These are phyloP conservation scores for Arabis hirsuta DNA, from an alignment of 345 rosid species.

Conservation along the genomic window DNA sequence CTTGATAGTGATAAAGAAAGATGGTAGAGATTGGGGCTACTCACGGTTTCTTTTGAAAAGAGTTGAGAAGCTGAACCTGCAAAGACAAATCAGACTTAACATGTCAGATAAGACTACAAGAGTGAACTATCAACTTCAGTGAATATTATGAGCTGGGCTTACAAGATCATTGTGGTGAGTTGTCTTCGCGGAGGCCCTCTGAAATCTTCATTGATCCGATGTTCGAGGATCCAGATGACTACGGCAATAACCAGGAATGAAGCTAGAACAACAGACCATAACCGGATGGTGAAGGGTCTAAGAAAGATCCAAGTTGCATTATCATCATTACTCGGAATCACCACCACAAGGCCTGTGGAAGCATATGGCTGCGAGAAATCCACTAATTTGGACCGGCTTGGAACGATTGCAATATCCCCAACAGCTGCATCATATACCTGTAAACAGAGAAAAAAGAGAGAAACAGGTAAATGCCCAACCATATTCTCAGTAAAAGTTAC, in stretches of 20 bases:
- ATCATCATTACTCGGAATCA: constrained; percentile 54
- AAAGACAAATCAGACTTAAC: constrained; percentile 18
- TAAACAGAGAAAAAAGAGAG: constrained; percentile 26
- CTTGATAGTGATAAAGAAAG: constrained; percentile 9
- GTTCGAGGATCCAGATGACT: constrained; percentile 85
- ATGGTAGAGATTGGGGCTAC: constrained; percentile 36
- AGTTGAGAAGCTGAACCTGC: constrained; percentile 98
- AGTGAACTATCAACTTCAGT: constrained; percentile 6
- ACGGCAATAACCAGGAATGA: constrained; percentile 62
- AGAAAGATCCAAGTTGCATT: constrained; percentile 70
- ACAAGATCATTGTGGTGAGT: constrained; percentile 62
- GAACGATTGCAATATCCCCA: constrained; percentile 72
- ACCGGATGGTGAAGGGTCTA: constrained; percentile 64
- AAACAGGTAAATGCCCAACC: constrained; percentile 16
- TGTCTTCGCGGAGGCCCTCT: constrained; percentile 73
- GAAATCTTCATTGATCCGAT: constrained; percentile 71
- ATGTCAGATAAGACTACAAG: constrained; percentile 17
- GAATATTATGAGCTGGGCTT: constrained; percentile 44
- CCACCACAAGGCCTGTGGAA: constrained; percentile 72
- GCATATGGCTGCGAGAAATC: constrained; percentile 83
- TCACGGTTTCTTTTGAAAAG: constrained; percentile 83
- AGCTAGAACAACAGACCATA: constrained; percentile 64
- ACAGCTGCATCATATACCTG: constrained; percentile 72
- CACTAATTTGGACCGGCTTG: constrained; percentile 56
- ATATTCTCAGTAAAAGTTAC: constrained; percentile 14